phyloP scores from a whole-genome alignment of 768 basidiomycete genomes.

The Galerina sulciceps region DNA sequence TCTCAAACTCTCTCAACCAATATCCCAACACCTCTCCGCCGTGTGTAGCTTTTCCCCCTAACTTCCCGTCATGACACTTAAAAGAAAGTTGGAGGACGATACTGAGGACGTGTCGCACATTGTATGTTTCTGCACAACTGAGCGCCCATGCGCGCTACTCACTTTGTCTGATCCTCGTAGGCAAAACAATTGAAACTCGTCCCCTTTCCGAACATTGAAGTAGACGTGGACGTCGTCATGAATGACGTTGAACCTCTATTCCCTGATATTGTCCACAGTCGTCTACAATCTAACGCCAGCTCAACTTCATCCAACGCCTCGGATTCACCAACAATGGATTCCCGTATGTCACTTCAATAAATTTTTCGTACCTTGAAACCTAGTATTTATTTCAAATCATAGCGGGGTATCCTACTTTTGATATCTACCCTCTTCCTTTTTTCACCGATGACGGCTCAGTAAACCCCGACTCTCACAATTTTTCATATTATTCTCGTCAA shows the following conservation, averaged over 20 bases:
- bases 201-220: constrained; percentile 70
- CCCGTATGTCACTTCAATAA: constrained; percentile 45
- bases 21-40: constrained; percentile 4
- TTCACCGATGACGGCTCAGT: constrained; percentile 51
- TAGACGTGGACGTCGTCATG: constrained; percentile 74
- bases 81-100: constrained; percentile 75
- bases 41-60: constrained; percentile 20
- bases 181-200: constrained; percentile 76
- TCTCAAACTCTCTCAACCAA: constrained; percentile 24
- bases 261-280: constrained; percentile 60
- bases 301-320: constrained; percentile 55
- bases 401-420: constrained; percentile 65
- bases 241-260: constrained; percentile 64
- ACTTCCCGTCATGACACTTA: constrained; percentile 60
- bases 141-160: constrained; percentile 24
- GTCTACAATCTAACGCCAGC: constrained; percentile 69
- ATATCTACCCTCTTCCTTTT: constrained; percentile 61
- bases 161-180: constrained; percentile 38
- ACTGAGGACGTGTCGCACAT: constrained; percentile 53
- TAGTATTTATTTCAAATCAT: neutral
- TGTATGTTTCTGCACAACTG: constrained; percentile 38
- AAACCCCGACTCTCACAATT: constrained; percentile 50
- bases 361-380: neutral
- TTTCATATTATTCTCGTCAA: constrained; percentile 46
- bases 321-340: constrained; percentile 47